A percentile compares a stretch with the other conserved stretches of the same genome.
Conservation (phyloP, 257 asterid genomes). For the Paulownia fortunei region DNA sequence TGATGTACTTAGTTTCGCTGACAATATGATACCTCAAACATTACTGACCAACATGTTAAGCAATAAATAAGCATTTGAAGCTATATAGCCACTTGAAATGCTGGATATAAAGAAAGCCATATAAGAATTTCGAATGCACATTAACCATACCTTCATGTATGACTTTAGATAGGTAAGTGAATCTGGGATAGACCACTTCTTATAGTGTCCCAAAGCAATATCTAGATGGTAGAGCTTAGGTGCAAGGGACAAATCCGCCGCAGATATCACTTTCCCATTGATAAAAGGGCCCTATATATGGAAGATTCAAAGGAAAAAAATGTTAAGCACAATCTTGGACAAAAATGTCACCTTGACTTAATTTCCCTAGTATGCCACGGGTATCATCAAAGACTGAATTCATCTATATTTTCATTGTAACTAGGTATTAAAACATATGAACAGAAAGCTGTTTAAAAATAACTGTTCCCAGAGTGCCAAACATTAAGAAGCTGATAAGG, state of each 20-base stretch:
- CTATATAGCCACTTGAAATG: not conserved
- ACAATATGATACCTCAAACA: not conserved
- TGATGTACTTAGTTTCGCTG: not conserved
- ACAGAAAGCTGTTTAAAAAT: not conserved
- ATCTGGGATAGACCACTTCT: slow-evolving; percentile 90
- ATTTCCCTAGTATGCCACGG: slow-evolving; percentile 10
- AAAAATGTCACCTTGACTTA: slow-evolving; percentile 2
- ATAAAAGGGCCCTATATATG: slow-evolving; percentile 73
- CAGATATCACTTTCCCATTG: slow-evolving; percentile 75
- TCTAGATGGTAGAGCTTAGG: slow-evolving; percentile 96
- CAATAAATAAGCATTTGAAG: not conserved
- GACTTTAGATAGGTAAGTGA: slow-evolving; percentile 67
- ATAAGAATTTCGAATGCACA: not conserved
- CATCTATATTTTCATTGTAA: slow-evolving; percentile 1
- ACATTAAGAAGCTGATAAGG: not conserved
- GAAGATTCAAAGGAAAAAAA: slow-evolving; percentile 6
- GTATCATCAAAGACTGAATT: not conserved
- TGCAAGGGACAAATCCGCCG: slow-evolving; percentile 93
- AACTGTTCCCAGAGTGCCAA: not conserved
- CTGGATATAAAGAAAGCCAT: not conserved
- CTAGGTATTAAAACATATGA: not conserved
- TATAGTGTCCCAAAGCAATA: slow-evolving; percentile 79
- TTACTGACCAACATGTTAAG: not conserved
- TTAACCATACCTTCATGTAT: slow-evolving; percentile 75
- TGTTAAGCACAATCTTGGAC: not conserved